Evolutionary conservation across 805 yeast genomes (phyloP).

Genomic region (Lachancea nothofagi): DNA sequence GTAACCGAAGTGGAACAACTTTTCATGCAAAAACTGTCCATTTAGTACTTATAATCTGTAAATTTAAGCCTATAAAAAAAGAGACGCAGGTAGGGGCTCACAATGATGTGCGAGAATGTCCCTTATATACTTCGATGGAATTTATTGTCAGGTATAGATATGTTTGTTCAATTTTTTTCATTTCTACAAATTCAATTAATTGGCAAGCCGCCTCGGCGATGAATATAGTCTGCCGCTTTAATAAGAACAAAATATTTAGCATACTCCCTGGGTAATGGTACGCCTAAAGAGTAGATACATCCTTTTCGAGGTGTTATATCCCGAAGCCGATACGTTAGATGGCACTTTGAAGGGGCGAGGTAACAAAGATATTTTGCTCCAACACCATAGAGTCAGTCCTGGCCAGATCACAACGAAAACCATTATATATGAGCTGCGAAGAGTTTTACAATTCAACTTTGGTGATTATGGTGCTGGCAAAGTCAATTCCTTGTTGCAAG

Average conservation of each 20-base stretch:
- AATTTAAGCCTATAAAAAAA: neutral
- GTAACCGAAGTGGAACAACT: conserved; percentile 60
- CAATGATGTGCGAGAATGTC: too few relatives aligned
- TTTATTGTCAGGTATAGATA: too few relatives aligned
- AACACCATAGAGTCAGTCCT: conserved; percentile 49
- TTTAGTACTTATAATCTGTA: conserved; percentile 12
- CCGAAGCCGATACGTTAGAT: conserved; percentile 16
- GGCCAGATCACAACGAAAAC: conserved; percentile 42
- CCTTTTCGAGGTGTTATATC: conserved; percentile 66
- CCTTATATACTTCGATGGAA: too few relatives aligned
- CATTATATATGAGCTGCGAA: conserved; percentile 49
- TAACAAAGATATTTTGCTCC: conserved; percentile 31
- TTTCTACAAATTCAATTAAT: too few relatives aligned
- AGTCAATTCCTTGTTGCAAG: conserved; percentile 50
- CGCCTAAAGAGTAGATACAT: conserved; percentile 81
- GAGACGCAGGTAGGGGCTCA: neutral
- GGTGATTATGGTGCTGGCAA: conserved; percentile 77
- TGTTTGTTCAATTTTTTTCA: too few relatives aligned
- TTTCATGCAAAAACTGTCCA: conserved; percentile 51
- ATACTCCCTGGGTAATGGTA: conserved; percentile 52
- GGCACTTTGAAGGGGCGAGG: neutral
- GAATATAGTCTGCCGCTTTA: too few relatives aligned
- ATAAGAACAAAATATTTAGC: too few relatives aligned
- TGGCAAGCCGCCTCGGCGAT: too few relatives aligned
- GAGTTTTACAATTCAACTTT: conserved; percentile 53